Evolutionary conservation across 768 basidiomycete species (phyloP).

Genomic region (Phlegmacium glaucopus): DNA sequence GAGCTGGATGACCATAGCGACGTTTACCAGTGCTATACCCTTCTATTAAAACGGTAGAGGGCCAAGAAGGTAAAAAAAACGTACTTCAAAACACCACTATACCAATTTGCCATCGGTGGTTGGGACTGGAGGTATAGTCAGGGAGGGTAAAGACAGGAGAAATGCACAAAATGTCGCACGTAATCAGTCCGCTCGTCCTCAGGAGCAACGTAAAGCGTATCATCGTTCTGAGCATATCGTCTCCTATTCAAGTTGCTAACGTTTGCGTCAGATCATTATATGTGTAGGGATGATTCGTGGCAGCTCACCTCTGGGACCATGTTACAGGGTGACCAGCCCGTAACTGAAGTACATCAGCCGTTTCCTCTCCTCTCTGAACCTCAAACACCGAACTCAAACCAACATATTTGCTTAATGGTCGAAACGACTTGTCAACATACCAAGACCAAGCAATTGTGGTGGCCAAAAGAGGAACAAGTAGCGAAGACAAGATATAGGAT

Average conservation of each 20-base stretch:
- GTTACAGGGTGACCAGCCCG: constrained; percentile 84
- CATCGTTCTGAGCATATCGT: constrained; percentile 91
- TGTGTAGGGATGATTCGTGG: no score
- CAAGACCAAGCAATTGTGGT: constrained; percentile 81
- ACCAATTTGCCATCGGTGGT: constrained; percentile 96
- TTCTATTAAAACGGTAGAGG: constrained; percentile 6
- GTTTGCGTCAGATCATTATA: background rate
- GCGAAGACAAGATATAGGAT: constrained; percentile 45
- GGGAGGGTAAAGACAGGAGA: background rate
- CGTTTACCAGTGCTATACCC: constrained; percentile 79
- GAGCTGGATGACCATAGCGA: constrained; percentile 92
- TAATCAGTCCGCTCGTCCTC: constrained; percentile 93
- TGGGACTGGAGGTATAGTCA: constrained; percentile 60
- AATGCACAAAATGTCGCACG: constrained; percentile 34
- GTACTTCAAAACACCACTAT: constrained; percentile 87
- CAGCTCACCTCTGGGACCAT: constrained; percentile 77
- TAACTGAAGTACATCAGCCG: constrained; percentile 71
- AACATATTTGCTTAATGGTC: constrained; percentile 76
- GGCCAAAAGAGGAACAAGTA: constrained; percentile 71
- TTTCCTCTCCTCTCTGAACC: constrained; percentile 86
- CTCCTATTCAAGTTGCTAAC: constrained; percentile 77
- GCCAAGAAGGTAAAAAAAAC: constrained; percentile 1
- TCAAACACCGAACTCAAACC: constrained; percentile 85
- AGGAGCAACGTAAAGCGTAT: constrained; percentile 92
- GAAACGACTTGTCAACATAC: constrained; percentile 65